Evolutionary conservation across 345 rosid species (phyloP).

Genomic region (Moringa oleifera): DNA sequence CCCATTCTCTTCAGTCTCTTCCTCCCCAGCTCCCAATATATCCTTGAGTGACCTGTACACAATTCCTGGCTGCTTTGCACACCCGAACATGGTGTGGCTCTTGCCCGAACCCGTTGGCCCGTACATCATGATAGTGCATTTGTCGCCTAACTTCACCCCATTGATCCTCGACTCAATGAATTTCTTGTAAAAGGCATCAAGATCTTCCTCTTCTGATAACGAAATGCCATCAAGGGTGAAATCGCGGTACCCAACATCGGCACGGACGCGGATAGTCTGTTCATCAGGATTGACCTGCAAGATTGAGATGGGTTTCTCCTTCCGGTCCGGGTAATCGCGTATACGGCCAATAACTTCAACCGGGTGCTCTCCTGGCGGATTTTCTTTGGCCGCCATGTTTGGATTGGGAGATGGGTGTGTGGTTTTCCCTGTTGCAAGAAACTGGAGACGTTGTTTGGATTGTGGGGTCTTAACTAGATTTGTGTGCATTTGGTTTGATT

Average conservation of each 20-base stretch:
- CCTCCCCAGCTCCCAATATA: conserved; percentile 60
- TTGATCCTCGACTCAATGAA: conserved; percentile 69
- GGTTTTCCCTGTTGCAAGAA: conserved; percentile 34
- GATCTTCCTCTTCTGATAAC: conserved; percentile 69
- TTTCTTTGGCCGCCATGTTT: conserved; percentile 34
- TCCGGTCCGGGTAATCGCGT: conserved; percentile 55
- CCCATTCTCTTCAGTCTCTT: conserved; percentile 25
- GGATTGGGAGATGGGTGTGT: conserved; percentile 44
- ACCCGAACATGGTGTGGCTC: conserved; percentile 95
- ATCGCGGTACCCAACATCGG: conserved; percentile 84
- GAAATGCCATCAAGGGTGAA: conserved; percentile 88
- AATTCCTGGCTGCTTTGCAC: conserved; percentile 81
- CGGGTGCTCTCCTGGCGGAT: conserved; percentile 63
- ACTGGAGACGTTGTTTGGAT: conserved; percentile 65
- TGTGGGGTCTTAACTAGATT: conserved; percentile 57
- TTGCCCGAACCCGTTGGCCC: conserved; percentile 98
- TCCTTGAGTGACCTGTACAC: conserved; percentile 68
- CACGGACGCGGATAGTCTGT: conserved; percentile 61
- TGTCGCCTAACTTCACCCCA: conserved; percentile 73
- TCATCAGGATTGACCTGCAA: conserved; percentile 57
- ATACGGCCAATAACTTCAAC: conserved; percentile 85
- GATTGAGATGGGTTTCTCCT: conserved; percentile 51
- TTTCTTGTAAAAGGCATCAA: conserved; percentile 64
- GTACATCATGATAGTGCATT: conserved; percentile 93
- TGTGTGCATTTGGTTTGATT: conserved; percentile 37